Percentiles rank a stretch among this genome's conserved stretches.
These are phyloP conservation scores for Boeremia lycopersici DNA, from an alignment of 2,329 filamentous ascomycete species.

Conservation along the genomic window DNA sequence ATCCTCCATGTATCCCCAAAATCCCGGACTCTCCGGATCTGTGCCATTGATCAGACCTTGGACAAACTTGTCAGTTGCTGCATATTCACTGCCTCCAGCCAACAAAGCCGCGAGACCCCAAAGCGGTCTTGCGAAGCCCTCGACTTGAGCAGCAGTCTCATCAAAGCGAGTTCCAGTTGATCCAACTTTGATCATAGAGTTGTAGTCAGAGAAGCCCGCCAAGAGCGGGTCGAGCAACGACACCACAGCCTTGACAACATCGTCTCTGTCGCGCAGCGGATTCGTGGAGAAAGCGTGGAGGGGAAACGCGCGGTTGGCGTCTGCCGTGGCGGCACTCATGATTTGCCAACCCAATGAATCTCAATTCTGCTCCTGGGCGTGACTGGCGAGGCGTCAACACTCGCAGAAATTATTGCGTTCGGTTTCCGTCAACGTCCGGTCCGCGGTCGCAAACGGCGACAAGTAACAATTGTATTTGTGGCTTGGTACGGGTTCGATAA, in stretches of 20 bases:
- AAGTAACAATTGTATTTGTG: slow-evolving; percentile 2
- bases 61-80: slow-evolving; percentile 69
- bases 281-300: slow-evolving; percentile 53
- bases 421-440: slow-evolving; percentile 8
- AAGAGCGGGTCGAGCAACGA: slow-evolving; percentile 72
- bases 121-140: slow-evolving; percentile 75
- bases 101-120: slow-evolving; percentile 76
- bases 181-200: slow-evolving; percentile 70
- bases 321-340: slow-evolving; percentile 17
- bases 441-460: slow-evolving; percentile 1
- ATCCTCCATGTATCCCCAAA: slow-evolving; percentile 77
- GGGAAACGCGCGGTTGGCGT: slow-evolving; percentile 50
- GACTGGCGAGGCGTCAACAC: slow-evolving; percentile 2
- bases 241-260: slow-evolving; percentile 51
- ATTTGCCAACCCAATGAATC: not conserved
- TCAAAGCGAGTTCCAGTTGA: slow-evolving; percentile 78
- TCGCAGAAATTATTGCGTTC: slow-evolving; percentile 16
- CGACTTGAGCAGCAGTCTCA: slow-evolving; percentile 76
- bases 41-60: slow-evolving; percentile 74
- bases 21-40: slow-evolving; percentile 71
- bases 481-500: slow-evolving; percentile 3
- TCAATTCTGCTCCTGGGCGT: not conserved
- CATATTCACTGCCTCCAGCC: slow-evolving; percentile 70
- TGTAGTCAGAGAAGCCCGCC: slow-evolving; percentile 71
- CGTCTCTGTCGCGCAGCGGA: slow-evolving; percentile 48